Percentiles rank a stretch among this genome's conserved stretches.
Evolutionary conservation across 768 basidiomycete species (phyloP).

Genomic region (Rubroboletus satanas): DNA sequence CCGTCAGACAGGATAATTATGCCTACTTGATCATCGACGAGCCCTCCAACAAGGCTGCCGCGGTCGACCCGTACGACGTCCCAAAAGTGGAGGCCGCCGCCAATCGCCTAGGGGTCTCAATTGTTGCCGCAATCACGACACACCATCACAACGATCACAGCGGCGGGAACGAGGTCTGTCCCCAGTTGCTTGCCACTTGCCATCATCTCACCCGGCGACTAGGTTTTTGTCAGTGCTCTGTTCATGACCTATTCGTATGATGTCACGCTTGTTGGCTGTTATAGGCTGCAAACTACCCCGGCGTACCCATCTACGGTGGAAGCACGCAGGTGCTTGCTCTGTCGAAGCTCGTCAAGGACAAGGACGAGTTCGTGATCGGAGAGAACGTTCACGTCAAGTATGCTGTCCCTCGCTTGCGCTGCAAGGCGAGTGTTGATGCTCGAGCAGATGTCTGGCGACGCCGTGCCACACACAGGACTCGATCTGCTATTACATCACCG

Average conservation of each 20-base stretch:
- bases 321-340: conserved; percentile 64
- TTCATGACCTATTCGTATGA: neutral
- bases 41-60: conserved; percentile 61
- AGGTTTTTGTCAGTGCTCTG: conserved; percentile 30
- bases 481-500: conserved; percentile 82
- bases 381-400: conserved; percentile 59
- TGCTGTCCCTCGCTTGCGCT: conserved; percentile 7
- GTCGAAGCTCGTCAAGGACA: conserved; percentile 74
- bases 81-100: conserved; percentile 64
- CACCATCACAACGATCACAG: conserved; percentile 92
- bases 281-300: conserved; percentile 43
- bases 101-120: conserved; percentile 53
- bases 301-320: conserved; percentile 70
- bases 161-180: conserved; percentile 74
- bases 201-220: conserved; percentile 14
- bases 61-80: conserved; percentile 78
- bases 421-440: conserved; percentile 5
- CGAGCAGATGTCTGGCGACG: conserved; percentile 69
- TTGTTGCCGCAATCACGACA: conserved; percentile 79
- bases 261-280: conserved; percentile 20
- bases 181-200: neutral
- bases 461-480: conserved; percentile 97
- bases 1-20: conserved; percentile 80
- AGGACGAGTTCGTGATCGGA: conserved; percentile 74
- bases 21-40: conserved; percentile 80